These are phyloP conservation scores for Xylogone sp. DNA, from an alignment of 2,329 filamentous ascomycete species.

Conservation along the genomic window DNA sequence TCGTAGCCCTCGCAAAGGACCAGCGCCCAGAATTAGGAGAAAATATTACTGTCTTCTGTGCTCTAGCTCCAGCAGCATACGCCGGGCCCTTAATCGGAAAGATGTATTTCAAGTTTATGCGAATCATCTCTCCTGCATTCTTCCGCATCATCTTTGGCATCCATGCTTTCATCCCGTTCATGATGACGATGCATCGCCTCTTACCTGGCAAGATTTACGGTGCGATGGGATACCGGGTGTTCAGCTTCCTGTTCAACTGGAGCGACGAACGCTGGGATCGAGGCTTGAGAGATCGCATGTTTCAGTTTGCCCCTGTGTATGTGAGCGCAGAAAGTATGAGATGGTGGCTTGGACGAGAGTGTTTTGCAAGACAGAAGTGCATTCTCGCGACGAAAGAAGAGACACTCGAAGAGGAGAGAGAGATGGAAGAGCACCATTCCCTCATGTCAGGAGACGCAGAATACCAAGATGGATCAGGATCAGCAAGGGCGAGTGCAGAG, in stretches of 20 bases:
- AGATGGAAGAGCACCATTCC: constrained; percentile 24
- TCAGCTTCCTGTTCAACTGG: constrained; percentile 88
- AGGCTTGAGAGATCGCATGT: constrained; percentile 74
- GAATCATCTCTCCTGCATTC: constrained; percentile 67
- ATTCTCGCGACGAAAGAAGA: constrained; percentile 78
- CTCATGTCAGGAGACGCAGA: constrained; percentile 1
- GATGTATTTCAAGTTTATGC: constrained; percentile 91
- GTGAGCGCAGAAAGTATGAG: constrained; percentile 87
- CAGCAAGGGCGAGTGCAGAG: constrained; percentile 20
- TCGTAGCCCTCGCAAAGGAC: constrained; percentile 85
- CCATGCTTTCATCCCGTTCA: constrained; percentile 87
- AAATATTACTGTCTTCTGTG: constrained; percentile 85
- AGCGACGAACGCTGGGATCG: constrained; percentile 81
- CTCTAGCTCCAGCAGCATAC: constrained; percentile 85
- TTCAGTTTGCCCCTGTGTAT: constrained; percentile 89
- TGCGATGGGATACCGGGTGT: constrained; percentile 81
- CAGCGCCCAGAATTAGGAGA: constrained; percentile 81
- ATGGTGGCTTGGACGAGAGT: constrained; percentile 90
- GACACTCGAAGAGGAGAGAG: constrained; percentile 54
- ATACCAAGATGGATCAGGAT: constrained; percentile 1
- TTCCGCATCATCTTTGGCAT: constrained; percentile 87
- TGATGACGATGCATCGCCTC: constrained; percentile 77
- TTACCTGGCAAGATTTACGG: constrained; percentile 70
- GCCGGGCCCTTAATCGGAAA: constrained; percentile 82
- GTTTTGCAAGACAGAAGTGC: constrained; percentile 81